phyloP scores from a whole-genome alignment of 192 early-diverging fungal species.

The Entomortierella lignicola region DNA sequence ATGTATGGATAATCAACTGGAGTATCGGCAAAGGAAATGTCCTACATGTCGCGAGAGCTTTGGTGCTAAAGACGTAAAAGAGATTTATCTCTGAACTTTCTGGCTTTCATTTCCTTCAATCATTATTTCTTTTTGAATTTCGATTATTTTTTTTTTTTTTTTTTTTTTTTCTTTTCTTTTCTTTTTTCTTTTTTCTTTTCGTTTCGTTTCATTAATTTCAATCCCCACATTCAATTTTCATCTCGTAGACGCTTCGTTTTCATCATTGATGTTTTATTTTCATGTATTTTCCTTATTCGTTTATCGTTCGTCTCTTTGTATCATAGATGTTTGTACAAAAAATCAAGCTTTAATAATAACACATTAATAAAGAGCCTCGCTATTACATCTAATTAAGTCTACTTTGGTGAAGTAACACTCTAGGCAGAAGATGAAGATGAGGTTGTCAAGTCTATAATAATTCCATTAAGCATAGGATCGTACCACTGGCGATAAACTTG shows the following conservation, averaged over 20 bases:
- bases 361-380: background rate
- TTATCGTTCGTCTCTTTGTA: background rate
- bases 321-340: background rate
- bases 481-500: constrained; percentile 69
- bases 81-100: constrained; percentile 80
- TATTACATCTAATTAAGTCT: background rate
- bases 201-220: too few relatives aligned
- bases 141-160: constrained; percentile 5
- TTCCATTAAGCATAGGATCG: constrained; percentile 61
- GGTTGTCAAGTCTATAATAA: background rate
- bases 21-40: constrained; percentile 91
- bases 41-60: constrained; percentile 89
- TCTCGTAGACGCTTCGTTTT: background rate
- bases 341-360: background rate
- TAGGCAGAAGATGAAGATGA: background rate
- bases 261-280: background rate
- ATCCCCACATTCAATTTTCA: too few relatives aligned
- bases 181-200: too few relatives aligned
- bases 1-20: constrained; percentile 87
- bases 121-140: too few relatives aligned
- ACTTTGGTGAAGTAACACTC: background rate
- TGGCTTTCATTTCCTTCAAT: too few relatives aligned
- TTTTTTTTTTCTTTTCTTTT: background rate
- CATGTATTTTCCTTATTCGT: background rate
- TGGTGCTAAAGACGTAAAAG: constrained; percentile 82